A percentile compares a stretch with the other conserved stretches of the same genome.
These are phyloP conservation scores for Diplocarpon rosae DNA, from an alignment of 2,329 filamentous ascomycete genomes.

Conservation along the genomic window DNA sequence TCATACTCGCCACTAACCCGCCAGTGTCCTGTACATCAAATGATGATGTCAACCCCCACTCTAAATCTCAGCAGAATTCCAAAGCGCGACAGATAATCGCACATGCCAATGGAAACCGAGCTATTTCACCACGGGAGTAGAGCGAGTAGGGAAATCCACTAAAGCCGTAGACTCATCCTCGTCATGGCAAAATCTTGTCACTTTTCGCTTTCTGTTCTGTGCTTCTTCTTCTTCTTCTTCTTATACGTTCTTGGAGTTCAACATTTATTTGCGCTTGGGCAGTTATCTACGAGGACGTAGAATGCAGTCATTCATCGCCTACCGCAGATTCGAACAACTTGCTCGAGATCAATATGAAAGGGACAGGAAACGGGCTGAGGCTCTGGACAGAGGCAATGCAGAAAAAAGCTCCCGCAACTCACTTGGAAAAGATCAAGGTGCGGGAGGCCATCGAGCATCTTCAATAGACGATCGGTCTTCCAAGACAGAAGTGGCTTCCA, in stretches of 20 bases:
- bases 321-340: constrained; percentile 14
- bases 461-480: constrained; percentile 12
- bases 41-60: constrained; percentile 3
- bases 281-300: neutral
- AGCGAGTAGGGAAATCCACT: no score
- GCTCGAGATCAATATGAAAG: constrained; percentile 16
- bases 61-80: neutral
- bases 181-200: no score
- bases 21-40: neutral
- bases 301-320: constrained; percentile 18
- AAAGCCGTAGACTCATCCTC: no score
- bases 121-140: no score
- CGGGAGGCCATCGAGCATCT: constrained; percentile 5
- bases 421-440: neutral
- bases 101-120: no score
- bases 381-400: constrained; percentile 16
- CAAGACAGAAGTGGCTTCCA: neutral
- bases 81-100: neutral
- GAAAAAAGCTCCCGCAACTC: constrained; percentile 2
- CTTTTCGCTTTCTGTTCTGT: no score
- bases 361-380: constrained; percentile 14
- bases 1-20: neutral
- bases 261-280: no score
- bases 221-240: no score
- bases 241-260: no score